A percentile compares a stretch with the other conserved stretches of the same genome.
phyloP scores from a whole-genome alignment of 495 filamentous ascomycete species.

The Penicillium ochrochloron region DNA sequence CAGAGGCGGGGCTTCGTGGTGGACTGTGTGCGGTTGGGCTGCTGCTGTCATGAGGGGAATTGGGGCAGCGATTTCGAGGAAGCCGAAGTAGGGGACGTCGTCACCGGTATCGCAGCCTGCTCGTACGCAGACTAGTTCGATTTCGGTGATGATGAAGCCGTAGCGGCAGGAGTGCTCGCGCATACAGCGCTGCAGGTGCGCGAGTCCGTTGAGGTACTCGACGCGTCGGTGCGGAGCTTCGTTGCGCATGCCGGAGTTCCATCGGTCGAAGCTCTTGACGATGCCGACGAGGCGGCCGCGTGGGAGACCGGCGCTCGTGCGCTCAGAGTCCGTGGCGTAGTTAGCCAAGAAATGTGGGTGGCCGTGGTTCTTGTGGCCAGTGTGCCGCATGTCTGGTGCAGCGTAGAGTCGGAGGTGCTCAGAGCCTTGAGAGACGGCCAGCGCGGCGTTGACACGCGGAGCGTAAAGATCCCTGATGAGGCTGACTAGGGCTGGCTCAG shows the following conservation, averaged over 20 bases:
- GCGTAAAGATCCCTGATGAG: conserved; percentile 74
- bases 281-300: conserved; percentile 84
- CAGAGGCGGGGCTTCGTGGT: conserved; percentile 20
- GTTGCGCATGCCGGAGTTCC: conserved; percentile 92
- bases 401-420: conserved; percentile 62
- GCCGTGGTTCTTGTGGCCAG: conserved; percentile 55
- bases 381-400: conserved; percentile 57
- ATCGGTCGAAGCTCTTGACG: conserved; percentile 85
- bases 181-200: conserved; percentile 86
- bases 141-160: conserved; percentile 93
- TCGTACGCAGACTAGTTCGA: conserved; percentile 88
- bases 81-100: conserved; percentile 78
- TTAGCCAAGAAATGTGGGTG: conserved; percentile 68
- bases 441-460: conserved; percentile 76
- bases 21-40: not conserved
- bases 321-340: conserved; percentile 71
- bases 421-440: conserved; percentile 68
- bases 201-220: conserved; percentile 81
- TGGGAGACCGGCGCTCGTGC: conserved; percentile 71
- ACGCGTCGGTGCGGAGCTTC: conserved; percentile 79
- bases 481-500: conserved; percentile 68
- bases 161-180: conserved; percentile 90
- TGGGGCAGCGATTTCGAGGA: conserved; percentile 72
- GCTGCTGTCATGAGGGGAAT: conserved; percentile 54
- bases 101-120: conserved; percentile 70